Percentiles rank a stretch among this genome's conserved stretches.
Conservation (phyloP, 1,139 yeast genomes). For the Hansenula sp. region DNA sequence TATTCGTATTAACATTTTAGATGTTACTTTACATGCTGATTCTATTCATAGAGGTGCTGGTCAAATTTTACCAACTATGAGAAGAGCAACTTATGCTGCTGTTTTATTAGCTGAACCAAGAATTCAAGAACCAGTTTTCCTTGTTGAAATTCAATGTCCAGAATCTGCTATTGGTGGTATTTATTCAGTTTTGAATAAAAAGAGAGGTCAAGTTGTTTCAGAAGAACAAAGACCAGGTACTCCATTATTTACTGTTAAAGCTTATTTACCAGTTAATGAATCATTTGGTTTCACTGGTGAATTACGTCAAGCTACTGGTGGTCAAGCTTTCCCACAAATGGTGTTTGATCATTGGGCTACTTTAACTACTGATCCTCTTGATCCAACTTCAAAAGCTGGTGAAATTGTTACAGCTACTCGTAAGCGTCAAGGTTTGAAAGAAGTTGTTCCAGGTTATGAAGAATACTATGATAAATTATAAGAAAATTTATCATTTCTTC, state of each 20-base stretch:
- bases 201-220: slow-evolving; percentile 99
- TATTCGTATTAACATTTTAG: slow-evolving; percentile 95
- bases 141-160: slow-evolving; percentile 99
- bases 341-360: slow-evolving; percentile 98
- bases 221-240: slow-evolving; percentile 99
- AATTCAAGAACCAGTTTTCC: slow-evolving; percentile 98
- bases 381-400: slow-evolving; percentile 94
- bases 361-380: slow-evolving; percentile 89
- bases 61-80: slow-evolving; percentile 99
- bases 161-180: slow-evolving; percentile 99
- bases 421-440: slow-evolving; percentile 97
- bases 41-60: slow-evolving; percentile 99
- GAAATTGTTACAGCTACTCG: slow-evolving; percentile 84
- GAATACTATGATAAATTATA: slow-evolving; percentile 99
- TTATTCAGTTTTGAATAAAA: slow-evolving; percentile 98
- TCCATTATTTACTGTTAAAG: slow-evolving; percentile 98
- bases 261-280: slow-evolving; percentile 99
- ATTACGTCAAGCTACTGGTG: slow-evolving; percentile 99
- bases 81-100: slow-evolving; percentile 99
- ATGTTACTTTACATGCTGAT: slow-evolving; percentile 99
- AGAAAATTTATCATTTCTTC: slow-evolving; percentile 7
- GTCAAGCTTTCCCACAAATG: slow-evolving; percentile 99
- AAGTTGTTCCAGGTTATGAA: slow-evolving; percentile 97
- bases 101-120: slow-evolving; percentile 98
- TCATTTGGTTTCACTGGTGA: slow-evolving; percentile 99